Evolutionary conservation across 805 yeast genomes (phyloP), one percentile per base, ranked within the genome.

Genomic region (Kuraishia molischiana): DNA sequence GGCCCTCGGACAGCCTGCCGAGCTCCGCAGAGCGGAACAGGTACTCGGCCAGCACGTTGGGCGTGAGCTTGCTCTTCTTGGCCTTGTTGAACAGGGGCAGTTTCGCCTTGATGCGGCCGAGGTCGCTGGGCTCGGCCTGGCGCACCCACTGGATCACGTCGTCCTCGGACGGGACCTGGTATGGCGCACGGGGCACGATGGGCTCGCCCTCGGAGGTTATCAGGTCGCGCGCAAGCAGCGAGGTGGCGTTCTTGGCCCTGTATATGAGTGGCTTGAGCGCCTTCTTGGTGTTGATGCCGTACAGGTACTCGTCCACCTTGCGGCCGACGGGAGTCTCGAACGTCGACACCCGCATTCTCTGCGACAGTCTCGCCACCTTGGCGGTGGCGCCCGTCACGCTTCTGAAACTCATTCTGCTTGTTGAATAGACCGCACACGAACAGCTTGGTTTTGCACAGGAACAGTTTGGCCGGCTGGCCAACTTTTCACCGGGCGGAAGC

Each of bases 191-290:
- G 10, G 47, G 47, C 24, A 38, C 35, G 9, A 44, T 34, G 20
- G 47, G 47, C 35, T 41, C 37, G 10, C 47, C 47, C 3, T 26
- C 19, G 21, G 32, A 28, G 19, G 40, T 40, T 18, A 41, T 41
- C 37, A 44, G 33, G 26, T 44, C 43, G 11, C 41, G 40, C 26
- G 43, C 38, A 22, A 44, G 33, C 22, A 44, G 36, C 10, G 31
- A 34, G 15, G 36, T 36, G 4, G 44, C 41, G 31, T 41, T 40
- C 26, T 38, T 41, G 6, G 42, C 44, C 32, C 41, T 41, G 22
- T 44, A 44, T 6, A 44, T 35, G 19, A 39, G 36, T 14, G 38
- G 37, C 24, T 34, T 37, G 24, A 41, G 31, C 24, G 36, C 35
- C 22, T 20, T 28, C 4, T 43, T 39, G n/a, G 42, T 37, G 35